Base-by-base conservation (phyloP, 768 basidiomycete genomes). In the Serendipita sp. region DNA sequence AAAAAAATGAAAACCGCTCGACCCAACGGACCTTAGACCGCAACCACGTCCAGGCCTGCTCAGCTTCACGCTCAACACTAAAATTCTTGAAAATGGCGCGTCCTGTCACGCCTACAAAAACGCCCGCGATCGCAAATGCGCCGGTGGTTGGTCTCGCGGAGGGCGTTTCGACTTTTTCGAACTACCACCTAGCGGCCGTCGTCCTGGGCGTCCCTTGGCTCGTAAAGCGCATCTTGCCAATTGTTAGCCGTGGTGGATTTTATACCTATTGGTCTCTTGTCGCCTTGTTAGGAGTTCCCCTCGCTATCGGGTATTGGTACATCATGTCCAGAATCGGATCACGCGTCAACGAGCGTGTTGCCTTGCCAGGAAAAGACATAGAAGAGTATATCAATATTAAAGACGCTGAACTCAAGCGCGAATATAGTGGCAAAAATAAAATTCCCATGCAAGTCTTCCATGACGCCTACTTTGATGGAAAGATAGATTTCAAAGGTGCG, bases 361-460 rank as follows among this genome's bases (percentile, higher is more conserved):
- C 75, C 28, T 76, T 97, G 24, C 94, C 96, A 2, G 85, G 85
- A 64, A 88, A 86, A 73, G 81, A 87, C 68, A 82, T 96, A 64
- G 87, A 88, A 68, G 81, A 88, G 67, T 99, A 98, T 72, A 88
- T 98, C 70, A 86, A 84, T 48, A 86, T 98, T 75, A 85, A 90
- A 64, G 91, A 95, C 75, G 73, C 76, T 0, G 86, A 84, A 64
- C 80, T 98, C 71, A 88, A 83, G 76, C 77, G 79, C 31, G 77
- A 82, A 64, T 98, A 94, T 76, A 74, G 81, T 33, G 86, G 84
- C 66, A 88, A 85, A 74, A 81, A 84, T 68, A 98, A 96, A 75
- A 97, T 99, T 63, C 93, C 93, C 60, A 94, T 96, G 86, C 95
- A 99, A 75, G 75, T 88, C 67, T 95, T 96, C 79, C 86, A 98